These are phyloP conservation scores for Pythium myriotylum DNA, from an alignment of 352 stramenopile species.

Conservation along the genomic window DNA sequence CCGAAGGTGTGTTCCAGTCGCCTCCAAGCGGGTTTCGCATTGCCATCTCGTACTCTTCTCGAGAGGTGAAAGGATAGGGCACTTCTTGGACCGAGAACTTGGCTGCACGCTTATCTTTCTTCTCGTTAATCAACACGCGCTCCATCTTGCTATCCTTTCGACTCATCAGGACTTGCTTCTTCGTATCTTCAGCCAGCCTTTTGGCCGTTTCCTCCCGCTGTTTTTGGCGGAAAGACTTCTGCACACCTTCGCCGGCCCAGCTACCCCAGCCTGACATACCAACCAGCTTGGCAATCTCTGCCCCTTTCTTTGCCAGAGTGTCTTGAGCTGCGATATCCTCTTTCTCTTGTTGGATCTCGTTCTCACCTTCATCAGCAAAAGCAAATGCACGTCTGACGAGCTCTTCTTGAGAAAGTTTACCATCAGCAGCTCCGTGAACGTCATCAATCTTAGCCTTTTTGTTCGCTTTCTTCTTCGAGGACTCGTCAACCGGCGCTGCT, in stretches of 20 bases:
- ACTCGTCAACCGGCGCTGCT: slow-evolving; percentile 16
- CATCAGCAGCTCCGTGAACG: slow-evolving; percentile 23
- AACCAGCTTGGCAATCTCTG: slow-evolving; percentile 77
- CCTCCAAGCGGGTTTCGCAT: slow-evolving; percentile 94
- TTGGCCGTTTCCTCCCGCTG: slow-evolving; percentile 80
- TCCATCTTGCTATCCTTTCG: slow-evolving; percentile 77
- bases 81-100: slow-evolving; percentile 90
- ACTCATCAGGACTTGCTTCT: slow-evolving; percentile 67
- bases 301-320: slow-evolving; percentile 70
- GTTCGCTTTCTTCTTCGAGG: slow-evolving; percentile 37
- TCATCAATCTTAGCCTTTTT: slow-evolving; percentile 40
- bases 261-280: slow-evolving; percentile 91
- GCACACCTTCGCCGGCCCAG: slow-evolving; percentile 86
- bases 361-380: slow-evolving; percentile 87
- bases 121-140: slow-evolving; percentile 84
- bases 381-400: slow-evolving; percentile 96
- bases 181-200: slow-evolving; percentile 60
- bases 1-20: slow-evolving; percentile 94
- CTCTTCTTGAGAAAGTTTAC: slow-evolving; percentile 84
- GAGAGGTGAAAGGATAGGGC: slow-evolving; percentile 97
- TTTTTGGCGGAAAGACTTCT: slow-evolving; percentile 84
- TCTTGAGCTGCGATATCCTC: slow-evolving; percentile 67
- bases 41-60: slow-evolving; percentile 97
- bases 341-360: slow-evolving; percentile 96
- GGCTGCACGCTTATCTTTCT: slow-evolving; percentile 88